A percentile compares a stretch with the other conserved stretches of the same genome.
phyloP scores from a whole-genome alignment of 2,329 filamentous ascomycete genomes.

The Verticillium nubilum region DNA sequence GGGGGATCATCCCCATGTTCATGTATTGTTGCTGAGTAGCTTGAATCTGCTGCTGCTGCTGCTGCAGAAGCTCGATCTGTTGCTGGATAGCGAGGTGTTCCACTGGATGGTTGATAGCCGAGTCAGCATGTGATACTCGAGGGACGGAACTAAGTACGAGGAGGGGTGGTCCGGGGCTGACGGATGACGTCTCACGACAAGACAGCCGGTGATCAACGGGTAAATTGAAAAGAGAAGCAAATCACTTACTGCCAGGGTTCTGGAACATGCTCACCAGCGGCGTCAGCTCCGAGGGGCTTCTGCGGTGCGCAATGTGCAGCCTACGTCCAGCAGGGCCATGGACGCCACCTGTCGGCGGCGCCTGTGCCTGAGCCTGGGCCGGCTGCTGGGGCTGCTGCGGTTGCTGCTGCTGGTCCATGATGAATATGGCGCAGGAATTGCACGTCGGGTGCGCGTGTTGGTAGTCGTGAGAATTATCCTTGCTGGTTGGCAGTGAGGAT shows the following conservation, averaged over 20 bases:
- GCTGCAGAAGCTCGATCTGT: slow-evolving; percentile 94
- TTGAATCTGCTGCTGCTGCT: slow-evolving; percentile 96
- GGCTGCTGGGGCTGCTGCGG: slow-evolving; percentile 53
- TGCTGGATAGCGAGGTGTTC: slow-evolving; percentile 97
- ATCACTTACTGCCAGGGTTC: slow-evolving; percentile 57
- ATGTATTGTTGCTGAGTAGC: slow-evolving; percentile 96
- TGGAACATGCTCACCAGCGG: slow-evolving; percentile 92
- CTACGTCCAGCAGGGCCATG: slow-evolving; percentile 78
- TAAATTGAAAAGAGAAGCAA: slow-evolving; percentile 4
- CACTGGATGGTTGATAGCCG: slow-evolving; percentile 49
- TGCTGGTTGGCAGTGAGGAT: slow-evolving; percentile 6
- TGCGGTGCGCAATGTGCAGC: slow-evolving; percentile 93
- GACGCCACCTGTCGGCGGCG: slow-evolving; percentile 49
- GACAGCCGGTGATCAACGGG: not conserved
- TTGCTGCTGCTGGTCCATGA: slow-evolving; percentile 49
- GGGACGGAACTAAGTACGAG: not conserved
- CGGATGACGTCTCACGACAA: not conserved
- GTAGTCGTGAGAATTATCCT: slow-evolving; percentile 1
- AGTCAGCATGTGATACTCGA: slow-evolving; percentile 14
- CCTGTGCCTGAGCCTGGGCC: slow-evolving; percentile 41
- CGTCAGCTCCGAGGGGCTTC: slow-evolving; percentile 94
- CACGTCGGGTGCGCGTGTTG: slow-evolving; percentile 33
- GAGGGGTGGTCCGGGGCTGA: not conserved
- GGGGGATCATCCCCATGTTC: slow-evolving; percentile 91
- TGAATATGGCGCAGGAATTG: slow-evolving; percentile 34